A percentile compares a stretch with the other conserved stretches of the same genome.
phyloP scores from a whole-genome alignment of 495 filamentous ascomycete genomes.

The Aspergillus nidulans region DNA sequence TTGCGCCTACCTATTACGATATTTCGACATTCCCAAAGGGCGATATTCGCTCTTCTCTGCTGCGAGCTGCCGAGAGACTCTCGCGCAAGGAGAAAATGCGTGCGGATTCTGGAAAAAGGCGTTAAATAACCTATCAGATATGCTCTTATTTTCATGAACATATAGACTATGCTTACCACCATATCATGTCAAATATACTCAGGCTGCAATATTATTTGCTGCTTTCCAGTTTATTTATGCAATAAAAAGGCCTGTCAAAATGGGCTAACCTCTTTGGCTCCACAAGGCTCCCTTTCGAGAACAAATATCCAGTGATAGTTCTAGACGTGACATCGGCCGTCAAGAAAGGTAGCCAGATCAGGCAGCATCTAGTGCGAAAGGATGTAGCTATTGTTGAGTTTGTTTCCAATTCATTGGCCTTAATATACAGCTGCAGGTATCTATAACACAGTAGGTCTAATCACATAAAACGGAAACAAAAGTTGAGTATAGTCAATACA shows the following conservation, averaged over 20 bases:
- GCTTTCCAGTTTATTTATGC: neutral
- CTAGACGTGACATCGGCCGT: no score
- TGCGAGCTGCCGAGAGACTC: constrained; percentile 69
- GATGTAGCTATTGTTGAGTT: no score
- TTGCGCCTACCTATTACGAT: constrained; percentile 90
- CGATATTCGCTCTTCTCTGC: constrained; percentile 73
- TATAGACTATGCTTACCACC: constrained; percentile 7
- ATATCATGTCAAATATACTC: neutral
- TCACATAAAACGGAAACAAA: neutral
- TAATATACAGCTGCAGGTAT: constrained; percentile 20
- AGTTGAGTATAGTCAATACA: neutral
- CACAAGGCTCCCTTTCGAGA: neutral
- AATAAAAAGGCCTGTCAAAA: no score
- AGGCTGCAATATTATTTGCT: neutral
- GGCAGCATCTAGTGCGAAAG: no score
- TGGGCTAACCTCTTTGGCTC: neutral
- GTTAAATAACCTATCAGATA: constrained; percentile 16
- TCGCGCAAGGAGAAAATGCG: constrained; percentile 66
- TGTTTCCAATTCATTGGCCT: constrained; percentile 3
- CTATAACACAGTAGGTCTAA: neutral
- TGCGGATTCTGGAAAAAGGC: constrained; percentile 30
- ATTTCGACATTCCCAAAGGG: constrained; percentile 78
- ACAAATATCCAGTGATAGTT: no score
- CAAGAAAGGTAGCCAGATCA: no score
- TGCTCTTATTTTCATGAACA: constrained; percentile 9